Conservation (phyloP, 179 eudicot genomes). For the Nepenthes alata region DNA sequence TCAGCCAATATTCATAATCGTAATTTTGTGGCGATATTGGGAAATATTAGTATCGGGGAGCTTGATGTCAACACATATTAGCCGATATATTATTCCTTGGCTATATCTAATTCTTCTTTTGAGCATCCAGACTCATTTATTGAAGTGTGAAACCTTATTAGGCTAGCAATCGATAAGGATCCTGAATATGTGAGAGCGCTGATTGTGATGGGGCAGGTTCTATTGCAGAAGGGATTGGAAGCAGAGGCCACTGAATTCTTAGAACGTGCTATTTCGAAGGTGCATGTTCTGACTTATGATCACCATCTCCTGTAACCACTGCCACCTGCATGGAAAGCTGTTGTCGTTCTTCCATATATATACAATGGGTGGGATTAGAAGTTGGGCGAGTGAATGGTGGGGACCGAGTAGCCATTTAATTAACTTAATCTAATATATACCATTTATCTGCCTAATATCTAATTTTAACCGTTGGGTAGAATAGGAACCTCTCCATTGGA, state of each 20-base stretch:
- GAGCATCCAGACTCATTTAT: not conserved
- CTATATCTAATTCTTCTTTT: not conserved
- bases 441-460: no score
- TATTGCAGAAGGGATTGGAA: slow-evolving; percentile 30
- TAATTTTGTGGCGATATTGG: no score
- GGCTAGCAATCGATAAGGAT: slow-evolving; percentile 77
- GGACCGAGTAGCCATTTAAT: no score
- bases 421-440: no score
- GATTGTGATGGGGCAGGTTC: slow-evolving; percentile 53
- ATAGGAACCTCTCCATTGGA: no score
- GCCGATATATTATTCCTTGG: not conserved
- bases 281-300: slow-evolving; percentile 6
- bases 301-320: not conserved
- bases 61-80: no score
- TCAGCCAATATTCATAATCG: no score
- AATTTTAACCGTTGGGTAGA: no score
- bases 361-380: no score
- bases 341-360: no score
- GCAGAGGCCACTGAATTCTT: slow-evolving; percentile 52
- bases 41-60: no score
- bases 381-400: no score
- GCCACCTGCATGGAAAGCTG: not conserved
- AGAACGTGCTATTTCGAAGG: slow-evolving; percentile 68
- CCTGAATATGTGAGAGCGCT: slow-evolving; percentile 63
- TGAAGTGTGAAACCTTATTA: slow-evolving; percentile 15